Evolutionary conservation across 352 stramenopile species (phyloP).

Genomic region (Blastocystis sp.): DNA sequence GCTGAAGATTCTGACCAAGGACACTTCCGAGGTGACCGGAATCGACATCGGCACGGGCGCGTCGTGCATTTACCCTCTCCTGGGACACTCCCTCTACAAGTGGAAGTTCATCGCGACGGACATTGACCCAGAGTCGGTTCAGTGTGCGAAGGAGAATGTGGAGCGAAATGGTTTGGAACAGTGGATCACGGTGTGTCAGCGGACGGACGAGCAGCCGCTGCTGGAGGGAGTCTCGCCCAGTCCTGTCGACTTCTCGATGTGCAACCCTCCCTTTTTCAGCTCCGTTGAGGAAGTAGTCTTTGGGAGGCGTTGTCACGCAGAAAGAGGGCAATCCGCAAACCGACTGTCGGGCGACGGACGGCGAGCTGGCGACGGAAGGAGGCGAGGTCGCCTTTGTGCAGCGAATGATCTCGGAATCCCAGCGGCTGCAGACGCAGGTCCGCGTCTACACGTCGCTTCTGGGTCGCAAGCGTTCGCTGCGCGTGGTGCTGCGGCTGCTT

Average conservation of each 20-base stretch:
- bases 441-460: slow-evolving; percentile 12
- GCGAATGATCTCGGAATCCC: slow-evolving; percentile 1
- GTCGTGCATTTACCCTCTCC: slow-evolving; percentile 41
- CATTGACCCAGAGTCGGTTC: slow-evolving; percentile 9
- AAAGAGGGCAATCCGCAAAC: background rate
- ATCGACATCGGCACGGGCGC: slow-evolving; percentile 48
- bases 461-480: slow-evolving; percentile 4
- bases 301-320: background rate
- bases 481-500: background rate
- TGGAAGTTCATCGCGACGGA: slow-evolving; percentile 51
- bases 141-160: background rate
- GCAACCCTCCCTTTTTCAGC: slow-evolving; percentile 54
- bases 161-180: background rate
- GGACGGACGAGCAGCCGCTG: background rate
- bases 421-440: background rate
- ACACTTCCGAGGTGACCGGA: background rate
- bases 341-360: background rate
- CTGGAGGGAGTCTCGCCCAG: background rate
- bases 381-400: slow-evolving; percentile 17
- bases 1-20: background rate
- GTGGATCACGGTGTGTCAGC: background rate
- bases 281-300: background rate
- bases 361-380: background rate
- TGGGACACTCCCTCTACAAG: slow-evolving; percentile 17
- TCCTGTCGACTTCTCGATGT: slow-evolving; percentile 17